Percentiles rank a stretch among this genome's conserved stretches.
Evolutionary conservation across 2,329 filamentous ascomycete species (phyloP).

Genomic region (Sodiomyces alkalinus): DNA sequence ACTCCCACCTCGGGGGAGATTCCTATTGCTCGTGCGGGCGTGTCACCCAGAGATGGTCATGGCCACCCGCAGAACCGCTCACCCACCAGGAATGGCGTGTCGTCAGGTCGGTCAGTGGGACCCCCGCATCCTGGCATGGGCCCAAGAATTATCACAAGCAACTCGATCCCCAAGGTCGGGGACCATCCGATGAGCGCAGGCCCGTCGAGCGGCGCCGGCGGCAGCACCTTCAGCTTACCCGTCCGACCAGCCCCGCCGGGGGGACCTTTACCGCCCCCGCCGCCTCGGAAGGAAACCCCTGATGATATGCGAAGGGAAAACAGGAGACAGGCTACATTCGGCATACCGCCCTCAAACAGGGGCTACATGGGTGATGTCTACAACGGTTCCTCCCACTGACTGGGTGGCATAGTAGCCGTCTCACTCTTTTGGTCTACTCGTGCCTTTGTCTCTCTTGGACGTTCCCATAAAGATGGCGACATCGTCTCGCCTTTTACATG

Average conservation of each 20-base stretch:
- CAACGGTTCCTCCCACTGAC: constrained; percentile 3
- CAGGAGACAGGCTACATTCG: constrained; percentile 38
- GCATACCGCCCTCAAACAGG: constrained; percentile 26
- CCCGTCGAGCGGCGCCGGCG: constrained; percentile 25
- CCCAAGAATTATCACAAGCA: constrained; percentile 33
- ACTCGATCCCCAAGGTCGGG: constrained; percentile 33
- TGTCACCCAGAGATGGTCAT: constrained; percentile 37
- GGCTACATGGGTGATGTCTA: constrained; percentile 9
- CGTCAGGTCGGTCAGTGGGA: constrained; percentile 26
- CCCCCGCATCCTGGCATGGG: constrained; percentile 36
- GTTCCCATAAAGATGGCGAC: too few species aligned
- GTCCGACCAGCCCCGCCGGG: constrained; percentile 46
- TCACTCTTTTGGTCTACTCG: too few species aligned
- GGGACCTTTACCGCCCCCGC: constrained; percentile 44
- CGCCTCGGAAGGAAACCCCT: constrained; percentile 38
- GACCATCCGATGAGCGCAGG: constrained; percentile 21
- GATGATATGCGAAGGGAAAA: constrained; percentile 37
- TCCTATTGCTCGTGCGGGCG: constrained; percentile 42
- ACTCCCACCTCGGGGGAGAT: constrained; percentile 63
- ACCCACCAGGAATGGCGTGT: constrained; percentile 32
- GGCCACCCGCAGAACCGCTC: constrained; percentile 31
- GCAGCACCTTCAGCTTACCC: constrained; percentile 44
- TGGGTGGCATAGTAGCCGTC: too few species aligned
- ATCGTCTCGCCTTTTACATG: too few species aligned
- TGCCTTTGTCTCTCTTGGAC: too few species aligned